Evolutionary conservation across 352 stramenopile genomes (phyloP), one percentile per base, ranked within the genome.

Genomic region (Globisporangium recalcitrans): DNA sequence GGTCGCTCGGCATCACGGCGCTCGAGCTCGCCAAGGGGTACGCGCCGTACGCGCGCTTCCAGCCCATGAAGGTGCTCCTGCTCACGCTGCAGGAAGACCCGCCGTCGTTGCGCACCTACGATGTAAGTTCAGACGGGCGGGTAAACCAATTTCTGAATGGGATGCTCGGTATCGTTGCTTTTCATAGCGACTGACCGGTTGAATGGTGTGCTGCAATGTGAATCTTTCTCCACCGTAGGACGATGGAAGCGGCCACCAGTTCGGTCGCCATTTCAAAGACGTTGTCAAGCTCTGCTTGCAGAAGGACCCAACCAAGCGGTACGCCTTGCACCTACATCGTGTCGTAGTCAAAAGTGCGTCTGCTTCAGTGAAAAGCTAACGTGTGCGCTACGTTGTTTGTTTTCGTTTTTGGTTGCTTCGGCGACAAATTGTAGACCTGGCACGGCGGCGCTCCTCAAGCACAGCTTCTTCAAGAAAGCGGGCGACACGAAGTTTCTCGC

Each of bases 1-100:
- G 97, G 97, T 98, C 91, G 72, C 88, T 99, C 22, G 97, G 97
- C 14, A 99, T 99, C 72, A 99, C 97, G 5, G 97, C 95, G 16
- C 75, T 99, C 38, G 97, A 99, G 79, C 80, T 99, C 8, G 97
- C 97, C 22, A 99, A 99, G 77, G 97, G 97, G 10, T 98, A 98
- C 71, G 97, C 97, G 26, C 97, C 97, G 0, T 99, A 99, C 72
- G 97, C 97, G 22, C 90, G 97, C 27, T 98, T 98, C 68, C 93
- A 98, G 58, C 97, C 97, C 6, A 99, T 99, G 97, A 99, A 99
- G 71, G 87, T 99, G 27, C 65, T 99, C 36, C 85, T 99, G 58
- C 71, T 98, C 24, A 99, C 96, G 44, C 91, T 99, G 60, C 93
- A 98, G 67, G 96, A 99, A 71, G 93, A 98, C 65, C 97, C 97